These are phyloP conservation scores for Aureoboletus auriporus DNA, from an alignment of 768 basidiomycete genomes.

Conservation along the genomic window DNA sequence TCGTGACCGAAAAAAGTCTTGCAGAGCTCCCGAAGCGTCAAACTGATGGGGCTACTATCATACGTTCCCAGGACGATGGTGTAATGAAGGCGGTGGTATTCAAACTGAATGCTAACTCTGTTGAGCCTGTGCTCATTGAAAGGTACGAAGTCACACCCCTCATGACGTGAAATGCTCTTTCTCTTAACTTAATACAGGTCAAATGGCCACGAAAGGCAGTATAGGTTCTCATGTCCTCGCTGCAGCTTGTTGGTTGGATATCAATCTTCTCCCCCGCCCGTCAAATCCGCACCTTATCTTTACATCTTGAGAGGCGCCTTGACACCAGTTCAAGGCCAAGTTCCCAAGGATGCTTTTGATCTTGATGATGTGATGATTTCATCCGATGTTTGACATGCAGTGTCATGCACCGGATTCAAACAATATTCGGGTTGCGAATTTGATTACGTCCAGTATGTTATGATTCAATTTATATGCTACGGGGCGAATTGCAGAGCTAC, in stretches of 20 bases:
- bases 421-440: too few species aligned
- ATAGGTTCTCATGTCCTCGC: slow-evolving; percentile 55
- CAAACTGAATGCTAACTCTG: slow-evolving; percentile 76
- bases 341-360: slow-evolving; percentile 81
- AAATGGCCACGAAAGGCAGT: slow-evolving; percentile 73
- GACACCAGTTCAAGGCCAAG: slow-evolving; percentile 84
- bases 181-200: slow-evolving; percentile 34
- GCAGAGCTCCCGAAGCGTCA: slow-evolving; percentile 64
- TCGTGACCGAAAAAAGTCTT: slow-evolving; percentile 77
- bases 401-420: slow-evolving; percentile 2
- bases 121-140: slow-evolving; percentile 72
- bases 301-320: slow-evolving; percentile 81
- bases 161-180: slow-evolving; percentile 11
- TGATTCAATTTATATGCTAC: background rate
- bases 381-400: slow-evolving; percentile 4
- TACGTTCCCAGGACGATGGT: slow-evolving; percentile 67
- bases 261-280: slow-evolving; percentile 72
- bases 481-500: background rate
- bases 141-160: slow-evolving; percentile 45
- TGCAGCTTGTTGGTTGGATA: slow-evolving; percentile 56
- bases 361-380: slow-evolving; percentile 30
- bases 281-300: slow-evolving; percentile 71
- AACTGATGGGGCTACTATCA: slow-evolving; percentile 76
- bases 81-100: slow-evolving; percentile 64
- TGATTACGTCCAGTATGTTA: background rate